Percentiles rank a stretch among this genome's conserved stretches.
phyloP scores from a whole-genome alignment of 2,329 filamentous ascomycete genomes.

The Tolypocladium inflatum region DNA sequence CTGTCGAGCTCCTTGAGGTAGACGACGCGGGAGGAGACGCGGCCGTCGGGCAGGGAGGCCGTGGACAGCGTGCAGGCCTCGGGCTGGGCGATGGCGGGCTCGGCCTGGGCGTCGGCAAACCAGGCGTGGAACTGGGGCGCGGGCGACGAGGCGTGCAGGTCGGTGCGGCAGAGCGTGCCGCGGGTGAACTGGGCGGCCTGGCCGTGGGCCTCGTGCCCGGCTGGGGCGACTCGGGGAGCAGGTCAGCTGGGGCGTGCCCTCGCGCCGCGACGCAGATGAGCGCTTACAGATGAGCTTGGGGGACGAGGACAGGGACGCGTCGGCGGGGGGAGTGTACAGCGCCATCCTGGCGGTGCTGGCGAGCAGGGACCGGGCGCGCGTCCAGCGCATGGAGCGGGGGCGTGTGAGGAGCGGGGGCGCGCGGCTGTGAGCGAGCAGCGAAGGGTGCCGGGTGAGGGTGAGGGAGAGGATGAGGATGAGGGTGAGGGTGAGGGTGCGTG shows the following conservation, averaged over 20 bases:
- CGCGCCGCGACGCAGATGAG: no score
- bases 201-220: conserved; percentile 42
- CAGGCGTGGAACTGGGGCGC: conserved; percentile 81
- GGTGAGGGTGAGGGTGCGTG: background rate
- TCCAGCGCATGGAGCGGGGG: background rate
- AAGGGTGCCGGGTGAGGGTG: no score
- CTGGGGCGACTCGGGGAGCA: conserved; percentile 47
- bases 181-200: conserved; percentile 70
- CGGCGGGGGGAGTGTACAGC: conserved; percentile 28
- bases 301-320: conserved; percentile 6
- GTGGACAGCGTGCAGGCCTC: conserved; percentile 87
- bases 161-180: conserved; percentile 47
- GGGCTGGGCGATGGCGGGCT: conserved; percentile 56
- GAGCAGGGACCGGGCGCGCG: conserved; percentile 2
- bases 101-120: conserved; percentile 64
- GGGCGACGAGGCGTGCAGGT: conserved; percentile 55
- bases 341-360: conserved; percentile 29
- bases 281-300: conserved; percentile 37
- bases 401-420: background rate
- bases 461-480: background rate
- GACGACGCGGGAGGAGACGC: conserved; percentile 75
- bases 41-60: conserved; percentile 70
- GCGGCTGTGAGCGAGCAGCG: background rate
- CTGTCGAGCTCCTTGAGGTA: conserved; percentile 92
- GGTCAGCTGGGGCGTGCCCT: background rate